These are phyloP conservation scores for Panaeolus cyanescens DNA, from an alignment of 768 basidiomycete genomes.

Conservation along the genomic window DNA sequence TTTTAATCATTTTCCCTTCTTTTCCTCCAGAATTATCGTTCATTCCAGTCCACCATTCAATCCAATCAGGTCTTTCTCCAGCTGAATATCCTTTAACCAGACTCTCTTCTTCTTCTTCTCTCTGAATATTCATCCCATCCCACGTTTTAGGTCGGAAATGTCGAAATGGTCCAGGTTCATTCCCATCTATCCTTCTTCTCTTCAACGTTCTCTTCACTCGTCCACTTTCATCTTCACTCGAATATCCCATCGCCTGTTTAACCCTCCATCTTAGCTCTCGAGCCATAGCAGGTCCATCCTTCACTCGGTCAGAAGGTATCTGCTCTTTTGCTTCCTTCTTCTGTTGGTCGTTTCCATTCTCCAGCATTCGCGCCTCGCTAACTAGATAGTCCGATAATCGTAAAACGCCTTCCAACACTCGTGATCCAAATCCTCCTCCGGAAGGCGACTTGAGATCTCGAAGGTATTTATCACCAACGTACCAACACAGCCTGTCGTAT, in stretches of 20 bases:
- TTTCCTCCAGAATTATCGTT: constrained; percentile 29
- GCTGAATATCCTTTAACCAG: constrained; percentile 41
- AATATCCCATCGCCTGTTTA: constrained; percentile 56
- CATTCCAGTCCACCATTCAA: constrained; percentile 25
- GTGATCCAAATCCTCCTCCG: constrained; percentile 34
- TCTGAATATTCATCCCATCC: constrained; percentile 52
- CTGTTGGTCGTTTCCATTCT: constrained; percentile 66
- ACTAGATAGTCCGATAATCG: constrained; percentile 80
- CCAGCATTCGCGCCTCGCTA: constrained; percentile 70
- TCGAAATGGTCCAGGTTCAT: constrained; percentile 42
- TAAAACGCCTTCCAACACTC: constrained; percentile 72
- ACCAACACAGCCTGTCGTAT: constrained; percentile 80
- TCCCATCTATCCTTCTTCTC: constrained; percentile 42
- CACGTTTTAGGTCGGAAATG: constrained; percentile 72
- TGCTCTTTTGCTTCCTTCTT: constrained; percentile 82
- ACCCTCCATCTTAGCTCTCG: constrained; percentile 87
- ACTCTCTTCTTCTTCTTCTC: constrained; percentile 41
- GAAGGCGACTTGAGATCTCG: constrained; percentile 63
- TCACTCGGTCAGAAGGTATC: constrained; percentile 78
- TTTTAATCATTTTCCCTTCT: constrained; percentile 22
- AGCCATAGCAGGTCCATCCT: constrained; percentile 79
- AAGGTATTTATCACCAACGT: constrained; percentile 80
- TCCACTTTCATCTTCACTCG: constrained; percentile 67
- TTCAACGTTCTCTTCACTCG: constrained; percentile 32
- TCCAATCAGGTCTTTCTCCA: constrained; percentile 42